phyloP scores from a whole-genome alignment of 2,329 filamentous ascomycete genomes.

The Clarireedia sp. region DNA sequence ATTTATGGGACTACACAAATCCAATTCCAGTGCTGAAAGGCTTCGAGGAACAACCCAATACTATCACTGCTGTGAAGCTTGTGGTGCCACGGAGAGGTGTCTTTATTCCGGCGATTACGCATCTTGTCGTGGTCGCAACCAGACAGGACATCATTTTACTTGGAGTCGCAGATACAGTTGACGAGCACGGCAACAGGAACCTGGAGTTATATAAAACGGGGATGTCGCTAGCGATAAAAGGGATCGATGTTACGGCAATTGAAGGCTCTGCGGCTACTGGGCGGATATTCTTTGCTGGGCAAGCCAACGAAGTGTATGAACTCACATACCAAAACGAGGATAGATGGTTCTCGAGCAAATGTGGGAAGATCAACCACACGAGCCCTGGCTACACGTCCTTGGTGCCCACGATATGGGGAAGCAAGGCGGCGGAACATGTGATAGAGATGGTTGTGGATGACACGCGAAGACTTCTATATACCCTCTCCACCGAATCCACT shows the following conservation, averaged over 20 bases:
- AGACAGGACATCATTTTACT: constrained; percentile 76
- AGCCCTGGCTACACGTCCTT: constrained; percentile 63
- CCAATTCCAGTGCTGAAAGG: constrained; percentile 87
- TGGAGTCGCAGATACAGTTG: constrained; percentile 65
- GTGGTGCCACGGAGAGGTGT: constrained; percentile 79
- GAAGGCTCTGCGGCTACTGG: constrained; percentile 70
- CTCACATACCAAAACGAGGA: constrained; percentile 96
- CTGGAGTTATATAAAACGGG: constrained; percentile 82
- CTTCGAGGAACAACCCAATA: constrained; percentile 81
- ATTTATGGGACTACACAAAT: constrained; percentile 95
- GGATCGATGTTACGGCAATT: constrained; percentile 69
- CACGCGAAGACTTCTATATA: constrained; percentile 80
- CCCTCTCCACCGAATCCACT: constrained; percentile 77
- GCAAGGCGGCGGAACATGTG: constrained; percentile 54
- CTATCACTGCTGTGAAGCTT: constrained; percentile 84
- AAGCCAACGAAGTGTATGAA: constrained; percentile 84
- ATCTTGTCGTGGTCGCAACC: constrained; percentile 84
- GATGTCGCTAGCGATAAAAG: constrained; percentile 71
- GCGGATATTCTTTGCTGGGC: constrained; percentile 86
- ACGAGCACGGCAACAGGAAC: constrained; percentile 59
- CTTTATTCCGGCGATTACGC: constrained; percentile 77
- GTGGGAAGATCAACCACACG: constrained; percentile 83
- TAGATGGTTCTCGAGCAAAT: constrained; percentile 87
- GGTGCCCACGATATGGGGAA: constrained; percentile 42
- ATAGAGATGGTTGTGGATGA: constrained; percentile 82